phyloP scores from a whole-genome alignment of 208 protist genomes.

The Sergeia podlipaevii region DNA sequence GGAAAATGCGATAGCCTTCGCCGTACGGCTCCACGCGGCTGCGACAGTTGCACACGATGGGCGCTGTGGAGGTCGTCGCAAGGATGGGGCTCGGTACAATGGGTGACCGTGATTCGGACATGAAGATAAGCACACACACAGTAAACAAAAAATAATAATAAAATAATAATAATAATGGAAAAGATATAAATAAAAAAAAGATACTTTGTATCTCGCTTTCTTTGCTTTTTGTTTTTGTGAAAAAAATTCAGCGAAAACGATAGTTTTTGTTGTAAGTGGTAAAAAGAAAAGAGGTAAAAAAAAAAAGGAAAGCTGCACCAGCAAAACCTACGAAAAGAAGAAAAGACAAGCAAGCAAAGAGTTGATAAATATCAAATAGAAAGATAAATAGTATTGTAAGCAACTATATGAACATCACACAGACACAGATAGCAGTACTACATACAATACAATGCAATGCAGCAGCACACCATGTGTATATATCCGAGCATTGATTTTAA shows the following conservation, averaged over 20 bases:
- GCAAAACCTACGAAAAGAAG: not conserved
- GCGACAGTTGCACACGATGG: no score
- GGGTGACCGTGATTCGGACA: not conserved
- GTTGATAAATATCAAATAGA: conserved; percentile 3
- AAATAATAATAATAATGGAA: not conserved
- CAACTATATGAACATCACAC: conserved; percentile 4
- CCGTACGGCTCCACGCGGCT: conserved; percentile 56
- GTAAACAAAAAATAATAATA: not conserved
- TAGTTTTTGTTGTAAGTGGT: conserved; percentile 2
- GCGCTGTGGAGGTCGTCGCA: no score
- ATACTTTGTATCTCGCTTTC: no score
- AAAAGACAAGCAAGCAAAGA: not conserved
- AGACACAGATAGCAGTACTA: no score
- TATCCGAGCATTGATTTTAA: no score
- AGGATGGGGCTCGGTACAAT: no score
- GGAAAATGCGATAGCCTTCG: conserved; percentile 41
- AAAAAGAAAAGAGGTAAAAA: not conserved
- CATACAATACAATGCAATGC: no score
- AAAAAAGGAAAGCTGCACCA: conserved; percentile 3
- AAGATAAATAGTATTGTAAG: not conserved
- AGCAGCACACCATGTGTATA: no score
- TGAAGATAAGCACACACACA: not conserved
- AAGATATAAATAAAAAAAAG: no score
- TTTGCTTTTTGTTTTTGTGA: conserved; percentile 7
- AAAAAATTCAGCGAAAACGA: not conserved